These are phyloP conservation scores for Mangifera indica DNA, from an alignment of 345 rosid species.

Conservation along the genomic window DNA sequence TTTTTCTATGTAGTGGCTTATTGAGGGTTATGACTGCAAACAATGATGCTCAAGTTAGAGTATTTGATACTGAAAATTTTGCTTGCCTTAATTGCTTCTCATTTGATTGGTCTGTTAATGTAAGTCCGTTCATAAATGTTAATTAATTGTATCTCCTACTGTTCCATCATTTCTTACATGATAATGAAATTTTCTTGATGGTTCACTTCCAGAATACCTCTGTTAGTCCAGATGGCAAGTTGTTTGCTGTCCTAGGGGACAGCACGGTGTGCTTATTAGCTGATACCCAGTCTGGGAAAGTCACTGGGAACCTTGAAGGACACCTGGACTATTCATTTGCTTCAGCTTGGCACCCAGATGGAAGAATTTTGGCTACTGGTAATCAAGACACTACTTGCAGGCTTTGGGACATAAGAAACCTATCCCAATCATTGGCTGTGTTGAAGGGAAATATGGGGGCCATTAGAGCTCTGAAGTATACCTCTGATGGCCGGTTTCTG, in stretches of 20 bases:
- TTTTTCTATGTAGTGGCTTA: constrained; percentile 55
- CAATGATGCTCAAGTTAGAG: constrained; percentile 68
- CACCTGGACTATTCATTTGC: constrained; percentile 93
- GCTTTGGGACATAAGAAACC: constrained; percentile 86
- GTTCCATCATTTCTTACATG: background rate
- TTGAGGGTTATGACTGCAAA: constrained; percentile 65
- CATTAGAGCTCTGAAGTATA: constrained; percentile 74
- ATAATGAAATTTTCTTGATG: background rate
- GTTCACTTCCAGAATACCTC: constrained; percentile 53
- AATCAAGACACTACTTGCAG: constrained; percentile 96
- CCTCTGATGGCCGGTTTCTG: constrained; percentile 73
- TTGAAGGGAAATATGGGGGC: constrained; percentile 98
- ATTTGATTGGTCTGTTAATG: constrained; percentile 88
- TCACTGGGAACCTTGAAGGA: constrained; percentile 54
- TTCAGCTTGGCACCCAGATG: constrained; percentile 95
- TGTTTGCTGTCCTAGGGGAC: constrained; percentile 84
- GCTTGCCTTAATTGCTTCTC: constrained; percentile 49
- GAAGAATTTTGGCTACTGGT: constrained; percentile 79
- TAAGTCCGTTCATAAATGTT: constrained; percentile 34
- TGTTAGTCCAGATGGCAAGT: constrained; percentile 77
- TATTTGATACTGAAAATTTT: constrained; percentile 64
- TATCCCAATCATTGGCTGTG: constrained; percentile 58
- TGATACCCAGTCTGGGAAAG: constrained; percentile 78
- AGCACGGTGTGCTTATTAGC: constrained; percentile 69
- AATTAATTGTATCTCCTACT: background rate